Conservation (phyloP, 768 basidiomycete genomes). For the Leucogyrophana mollusca region DNA sequence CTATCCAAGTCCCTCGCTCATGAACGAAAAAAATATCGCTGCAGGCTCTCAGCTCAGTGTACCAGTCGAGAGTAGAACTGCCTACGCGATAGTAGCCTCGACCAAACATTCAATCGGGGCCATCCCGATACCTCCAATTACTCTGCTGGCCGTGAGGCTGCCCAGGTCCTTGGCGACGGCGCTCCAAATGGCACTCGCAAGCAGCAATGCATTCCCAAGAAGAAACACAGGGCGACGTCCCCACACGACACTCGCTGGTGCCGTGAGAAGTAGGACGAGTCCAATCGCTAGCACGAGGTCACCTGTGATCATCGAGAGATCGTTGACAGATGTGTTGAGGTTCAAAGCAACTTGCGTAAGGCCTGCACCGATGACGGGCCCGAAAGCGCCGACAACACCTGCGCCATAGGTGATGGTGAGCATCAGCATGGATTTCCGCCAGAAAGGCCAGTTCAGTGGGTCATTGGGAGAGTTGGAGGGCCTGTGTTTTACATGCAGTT, state of each 20-base stretch:
- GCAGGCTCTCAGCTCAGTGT: not conserved
- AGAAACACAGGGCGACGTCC: constrained; percentile 13
- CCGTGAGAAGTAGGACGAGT: constrained; percentile 11
- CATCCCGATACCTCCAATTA: constrained; percentile 13
- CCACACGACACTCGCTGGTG: constrained; percentile 12
- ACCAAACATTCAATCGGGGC: constrained; percentile 15
- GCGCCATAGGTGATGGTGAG: constrained; percentile 11
- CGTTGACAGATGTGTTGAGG: constrained; percentile 7
- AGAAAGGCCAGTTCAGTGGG: constrained; percentile 12
- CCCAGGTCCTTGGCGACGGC: constrained; percentile 9
- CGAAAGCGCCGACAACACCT: constrained; percentile 15
- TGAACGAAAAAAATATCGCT: constrained; percentile 15
- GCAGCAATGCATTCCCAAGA: constrained; percentile 7
- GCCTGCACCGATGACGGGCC: constrained; percentile 13
- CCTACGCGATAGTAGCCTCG: constrained; percentile 12
- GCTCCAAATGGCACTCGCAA: constrained; percentile 12
- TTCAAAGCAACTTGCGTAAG: constrained; percentile 12
- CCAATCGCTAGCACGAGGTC: constrained; percentile 12
- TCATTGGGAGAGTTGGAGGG: constrained; percentile 11
- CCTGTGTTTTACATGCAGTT: not conserved
- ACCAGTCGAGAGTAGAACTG: not conserved
- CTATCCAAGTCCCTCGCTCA: constrained; percentile 10
- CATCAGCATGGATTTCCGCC: constrained; percentile 13
- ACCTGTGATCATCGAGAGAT: constrained; percentile 11
- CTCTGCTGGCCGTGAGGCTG: constrained; percentile 10